Base-by-base conservation (phyloP, 352 stramenopile genomes). In the Globisporangium mamillatum region DNA sequence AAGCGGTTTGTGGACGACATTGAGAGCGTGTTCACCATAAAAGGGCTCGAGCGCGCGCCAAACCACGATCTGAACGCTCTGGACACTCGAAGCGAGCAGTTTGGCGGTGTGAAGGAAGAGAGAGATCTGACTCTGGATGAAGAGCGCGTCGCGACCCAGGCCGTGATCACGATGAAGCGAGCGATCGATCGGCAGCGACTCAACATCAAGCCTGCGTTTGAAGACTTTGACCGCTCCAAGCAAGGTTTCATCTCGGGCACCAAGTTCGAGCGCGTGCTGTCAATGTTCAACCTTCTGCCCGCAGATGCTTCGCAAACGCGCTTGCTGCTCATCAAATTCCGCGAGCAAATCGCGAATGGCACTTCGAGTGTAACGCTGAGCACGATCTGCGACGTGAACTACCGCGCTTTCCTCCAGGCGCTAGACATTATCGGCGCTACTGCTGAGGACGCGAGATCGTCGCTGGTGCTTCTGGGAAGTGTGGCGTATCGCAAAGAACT, bases 251-350 rank as follows among this genome's bases (percentile, higher is more conserved):
- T 94, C 44, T 91, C 84, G 1, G 67, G 80, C 0, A 84, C 82
- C 4, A 94, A 94, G 65, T 95, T 95, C 57, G 84, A 95, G 63
- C 85, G 88, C 12, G 86, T 93, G 68, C 66, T 95, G 24, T 94
- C 86, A 4, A 89, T 92, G 80, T 87, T 92, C n/a, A 34, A 58
- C 22, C 66, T 93, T 16, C 60, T 94, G 5, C 81, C 88, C 38
- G 70, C 80, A 1, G 76, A 89, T 41, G 70, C 76, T 4, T 46
- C 72, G 0, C 80, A 86, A 1, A 70, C 74, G 12, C 82, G 84
- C 8, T 63, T 92, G 22, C 41, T 95, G 14, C 44, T 84, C 7
- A 82, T 92, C 74, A 95, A 95, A 59, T 95, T 95, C 59, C 78
- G 80, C 25, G 88, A 95, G 65, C 78, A 87, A 57, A 77, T 65